Conservation (phyloP, 495 filamentous ascomycete genomes). For the Neurospora sp. region DNA sequence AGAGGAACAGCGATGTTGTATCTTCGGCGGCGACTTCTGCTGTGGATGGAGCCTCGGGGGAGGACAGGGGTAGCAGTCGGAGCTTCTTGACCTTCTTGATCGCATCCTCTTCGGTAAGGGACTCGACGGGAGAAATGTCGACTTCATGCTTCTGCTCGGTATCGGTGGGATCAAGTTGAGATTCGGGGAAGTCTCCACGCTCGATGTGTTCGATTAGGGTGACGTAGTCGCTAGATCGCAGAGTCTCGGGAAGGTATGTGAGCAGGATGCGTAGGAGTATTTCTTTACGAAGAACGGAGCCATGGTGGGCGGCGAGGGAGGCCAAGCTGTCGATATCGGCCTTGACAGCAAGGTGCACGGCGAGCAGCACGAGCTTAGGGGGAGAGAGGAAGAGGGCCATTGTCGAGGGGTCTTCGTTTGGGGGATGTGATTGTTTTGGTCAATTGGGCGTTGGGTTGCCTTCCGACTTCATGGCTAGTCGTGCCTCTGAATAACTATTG, state of each 20-base stretch:
- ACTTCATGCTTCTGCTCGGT: slow-evolving; percentile 22
- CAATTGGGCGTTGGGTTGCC: not conserved
- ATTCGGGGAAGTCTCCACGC: slow-evolving; percentile 26
- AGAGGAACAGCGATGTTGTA: slow-evolving; percentile 56
- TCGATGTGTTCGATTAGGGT: slow-evolving; percentile 48
- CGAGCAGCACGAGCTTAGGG: slow-evolving; percentile 53
- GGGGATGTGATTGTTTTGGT: not conserved
- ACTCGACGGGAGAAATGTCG: slow-evolving; percentile 50
- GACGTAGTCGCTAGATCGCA: slow-evolving; percentile 54
- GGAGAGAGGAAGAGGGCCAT: slow-evolving; percentile 42
- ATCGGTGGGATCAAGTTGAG: not conserved
- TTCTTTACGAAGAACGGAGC: slow-evolving; percentile 48
- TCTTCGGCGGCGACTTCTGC: slow-evolving; percentile 38
- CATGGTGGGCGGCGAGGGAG: slow-evolving; percentile 49
- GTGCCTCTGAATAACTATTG: not conserved
- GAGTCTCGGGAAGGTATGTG: slow-evolving; percentile 73
- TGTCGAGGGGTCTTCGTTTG: slow-evolving; percentile 4
- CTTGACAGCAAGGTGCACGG: slow-evolving; percentile 47
- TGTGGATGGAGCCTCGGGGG: slow-evolving; percentile 27
- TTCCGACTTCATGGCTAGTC: not conserved
- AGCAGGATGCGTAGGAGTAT: slow-evolving; percentile 71
- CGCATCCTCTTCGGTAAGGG: slow-evolving; percentile 54
- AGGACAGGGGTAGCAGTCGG: slow-evolving; percentile 51
- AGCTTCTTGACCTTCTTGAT: slow-evolving; percentile 61
- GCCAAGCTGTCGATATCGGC: slow-evolving; percentile 53